Conservation (phyloP, 192 early-diverging fungal species). For the Geranomyces michiganensis region DNA sequence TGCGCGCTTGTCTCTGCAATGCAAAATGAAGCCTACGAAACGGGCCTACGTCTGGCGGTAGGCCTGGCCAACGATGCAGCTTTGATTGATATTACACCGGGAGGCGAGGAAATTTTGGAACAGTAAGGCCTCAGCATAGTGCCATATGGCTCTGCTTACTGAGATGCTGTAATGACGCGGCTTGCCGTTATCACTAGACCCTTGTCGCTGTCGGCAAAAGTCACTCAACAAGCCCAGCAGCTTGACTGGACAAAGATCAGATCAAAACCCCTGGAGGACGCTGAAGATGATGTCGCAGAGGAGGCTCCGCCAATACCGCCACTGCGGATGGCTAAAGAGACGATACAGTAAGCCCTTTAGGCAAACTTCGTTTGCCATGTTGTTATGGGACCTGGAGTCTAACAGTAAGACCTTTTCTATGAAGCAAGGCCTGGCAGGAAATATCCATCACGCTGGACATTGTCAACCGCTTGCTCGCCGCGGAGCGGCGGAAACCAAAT, state of each 20-base stretch:
- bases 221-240: constrained; percentile 11
- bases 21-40: neutral
- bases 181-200: too few species aligned
- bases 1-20: too few species aligned
- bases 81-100: constrained; percentile 3
- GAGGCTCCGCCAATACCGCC: constrained; percentile 6
- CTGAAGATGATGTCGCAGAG: constrained; percentile 9
- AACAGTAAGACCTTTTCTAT: neutral
- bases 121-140: neutral
- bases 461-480: constrained; percentile 6
- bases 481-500: neutral
- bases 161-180: neutral
- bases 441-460: constrained; percentile 8
- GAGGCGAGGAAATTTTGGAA: constrained; percentile 8
- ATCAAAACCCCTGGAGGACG: constrained; percentile 4
- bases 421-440: constrained; percentile 17
- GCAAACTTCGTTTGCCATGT: neutral
- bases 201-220: constrained; percentile 1
- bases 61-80: neutral
- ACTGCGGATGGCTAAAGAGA: constrained; percentile 6
- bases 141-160: neutral
- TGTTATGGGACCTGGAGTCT: neutral
- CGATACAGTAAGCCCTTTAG: constrained; percentile 1
- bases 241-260: constrained; percentile 17
- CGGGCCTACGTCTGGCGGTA: neutral